Percentiles rank a stretch among this genome's conserved stretches.
Conservation (phyloP, 2,329 filamentous ascomycete genomes). For the Coccinonectria pachysandricola region DNA sequence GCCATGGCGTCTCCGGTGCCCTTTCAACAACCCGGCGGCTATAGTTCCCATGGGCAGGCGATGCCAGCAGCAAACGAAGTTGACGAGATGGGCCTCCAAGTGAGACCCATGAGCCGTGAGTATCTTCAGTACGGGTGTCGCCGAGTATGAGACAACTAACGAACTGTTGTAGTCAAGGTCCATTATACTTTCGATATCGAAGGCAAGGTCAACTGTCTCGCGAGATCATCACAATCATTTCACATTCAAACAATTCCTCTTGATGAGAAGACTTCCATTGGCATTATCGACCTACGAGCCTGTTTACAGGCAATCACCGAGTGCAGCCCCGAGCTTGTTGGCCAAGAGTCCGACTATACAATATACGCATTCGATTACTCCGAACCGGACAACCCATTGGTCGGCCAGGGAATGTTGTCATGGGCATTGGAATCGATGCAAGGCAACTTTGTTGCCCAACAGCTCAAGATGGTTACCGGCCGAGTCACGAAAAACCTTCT, state of each 20-base stretch:
- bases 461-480: constrained; percentile 72
- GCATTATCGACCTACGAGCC: constrained; percentile 75
- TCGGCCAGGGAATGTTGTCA: constrained; percentile 92
- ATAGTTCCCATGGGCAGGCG: constrained; percentile 20
- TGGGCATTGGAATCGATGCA: constrained; percentile 52
- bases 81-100: constrained; percentile 42
- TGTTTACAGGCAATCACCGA: constrained; percentile 74
- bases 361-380: constrained; percentile 96
- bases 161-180: constrained; percentile 64
- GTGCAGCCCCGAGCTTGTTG: constrained; percentile 71
- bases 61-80: constrained; percentile 20
- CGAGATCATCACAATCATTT: constrained; percentile 70
- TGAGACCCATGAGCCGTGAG: constrained; percentile 60
- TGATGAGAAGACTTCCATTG: constrained; percentile 72
- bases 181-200: constrained; percentile 92
- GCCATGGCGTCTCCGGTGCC: constrained; percentile 32
- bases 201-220: constrained; percentile 79
- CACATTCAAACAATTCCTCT: constrained; percentile 71
- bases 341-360: constrained; percentile 73
- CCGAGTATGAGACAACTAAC: no score
- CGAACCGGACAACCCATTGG: constrained; percentile 83
- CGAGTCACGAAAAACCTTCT: constrained; percentile 80
- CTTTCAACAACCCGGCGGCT: constrained; percentile 20
- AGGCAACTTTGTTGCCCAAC: constrained; percentile 34
- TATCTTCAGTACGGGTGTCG: no score